Conservation (phyloP, 1,139 yeast species). For the Suhomyces bokatorum region DNA sequence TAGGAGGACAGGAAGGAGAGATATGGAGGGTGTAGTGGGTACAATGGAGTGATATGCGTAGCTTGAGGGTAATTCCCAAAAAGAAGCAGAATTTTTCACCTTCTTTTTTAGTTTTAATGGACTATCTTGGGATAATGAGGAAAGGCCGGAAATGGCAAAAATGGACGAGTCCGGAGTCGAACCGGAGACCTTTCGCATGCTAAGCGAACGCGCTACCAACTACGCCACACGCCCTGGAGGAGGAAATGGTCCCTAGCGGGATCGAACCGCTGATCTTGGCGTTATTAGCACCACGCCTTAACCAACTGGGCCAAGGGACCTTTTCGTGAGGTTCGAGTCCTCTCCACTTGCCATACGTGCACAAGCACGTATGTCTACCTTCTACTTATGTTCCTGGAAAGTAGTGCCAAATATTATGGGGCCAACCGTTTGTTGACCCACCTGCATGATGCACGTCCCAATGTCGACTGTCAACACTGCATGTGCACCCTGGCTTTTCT, state of each 20-base stretch:
- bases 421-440: too few relatives aligned
- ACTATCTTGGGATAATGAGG: background rate
- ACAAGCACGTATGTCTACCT: too few relatives aligned
- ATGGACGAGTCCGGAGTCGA: constrained; percentile 89
- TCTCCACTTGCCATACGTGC: too few relatives aligned
- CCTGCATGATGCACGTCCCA: too few relatives aligned
- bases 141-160: constrained; percentile 3
- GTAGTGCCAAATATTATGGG: too few relatives aligned
- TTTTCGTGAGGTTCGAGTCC: constrained; percentile 6
- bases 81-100: background rate
- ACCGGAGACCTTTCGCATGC: constrained; percentile 91
- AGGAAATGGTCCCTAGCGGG: constrained; percentile 74
- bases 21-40: background rate
- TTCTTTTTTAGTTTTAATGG: background rate
- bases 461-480: too few relatives aligned
- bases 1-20: background rate
- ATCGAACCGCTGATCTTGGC: constrained; percentile 85
- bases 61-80: background rate
- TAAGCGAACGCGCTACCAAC: constrained; percentile 92
- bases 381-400: too few relatives aligned
- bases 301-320: constrained; percentile 83
- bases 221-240: constrained; percentile 84
- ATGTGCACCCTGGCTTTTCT: too few relatives aligned
- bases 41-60: too few relatives aligned
- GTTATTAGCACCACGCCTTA: constrained; percentile 90